Evolutionary conservation across 2,329 filamentous ascomycete genomes (phyloP), one percentile per base, ranked within the genome.

Genomic region (Xylariales sp.): DNA sequence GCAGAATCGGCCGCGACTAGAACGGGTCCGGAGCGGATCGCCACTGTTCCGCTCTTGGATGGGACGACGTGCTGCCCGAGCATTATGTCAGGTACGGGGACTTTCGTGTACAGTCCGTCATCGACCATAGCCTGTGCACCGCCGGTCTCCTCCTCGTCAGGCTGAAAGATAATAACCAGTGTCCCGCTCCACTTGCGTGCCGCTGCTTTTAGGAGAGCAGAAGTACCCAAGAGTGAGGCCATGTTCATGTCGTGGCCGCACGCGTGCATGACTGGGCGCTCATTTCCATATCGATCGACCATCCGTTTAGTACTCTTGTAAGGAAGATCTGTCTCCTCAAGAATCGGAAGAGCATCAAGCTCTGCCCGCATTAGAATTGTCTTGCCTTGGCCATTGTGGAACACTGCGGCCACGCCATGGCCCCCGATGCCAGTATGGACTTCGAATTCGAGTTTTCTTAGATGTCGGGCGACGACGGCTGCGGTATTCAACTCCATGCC

Each of bases 181-280:
- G 88, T 92, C 0, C 90, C 90, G 9, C 76, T 80, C 90, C 90
- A 93, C 0, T 69, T 39, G 0, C 82, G 71, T n/a, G 77, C 80
- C 0, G 79, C 75, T 0, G 76, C 77, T 0, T 82, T 77, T 0
- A 93, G 79, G 0, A 84, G 79, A 23, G 84, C 80, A 0, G 87
- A 83, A 0, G 86, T 84, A 0, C 84, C 89, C 1, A 91, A 80
- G 3, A 91, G 79, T 39, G 81, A 80, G 0, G 87, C 83, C 32
- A 91, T 86, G 74, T 92, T 89, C 80, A 90, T 87, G 71, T 90
- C 89, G 72, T 91, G 89, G 0, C 89, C 90, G 75, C 89, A 91
- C 28, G 89, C 89, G 76, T 91, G 90, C 89, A 91, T 91, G 0
- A 89, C 85, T 0, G 86, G 85, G 60, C 84, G 84, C 62, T 82